Evolutionary conservation across 768 basidiomycete species (phyloP).

Genomic region (Russula emetica): DNA sequence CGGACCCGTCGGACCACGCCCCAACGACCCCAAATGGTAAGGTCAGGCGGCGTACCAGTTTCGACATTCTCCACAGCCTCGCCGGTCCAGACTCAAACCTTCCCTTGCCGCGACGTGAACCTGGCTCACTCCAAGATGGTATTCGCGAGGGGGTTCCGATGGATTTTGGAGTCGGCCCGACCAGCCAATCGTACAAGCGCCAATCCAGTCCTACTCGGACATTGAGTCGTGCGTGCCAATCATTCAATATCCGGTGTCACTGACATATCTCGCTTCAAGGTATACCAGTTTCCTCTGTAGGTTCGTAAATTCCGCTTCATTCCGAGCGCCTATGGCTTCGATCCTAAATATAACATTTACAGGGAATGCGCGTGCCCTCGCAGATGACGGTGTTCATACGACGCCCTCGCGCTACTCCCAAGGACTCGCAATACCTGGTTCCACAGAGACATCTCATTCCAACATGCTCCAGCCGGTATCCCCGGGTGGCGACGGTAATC

Average conservation of each 20-base stretch:
- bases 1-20: constrained; percentile 32
- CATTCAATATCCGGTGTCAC: constrained; percentile 13
- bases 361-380: constrained; percentile 83
- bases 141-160: constrained; percentile 75
- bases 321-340: neutral
- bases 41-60: constrained; percentile 61
- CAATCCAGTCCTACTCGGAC: constrained; percentile 70
- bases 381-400: constrained; percentile 59
- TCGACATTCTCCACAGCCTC: constrained; percentile 62
- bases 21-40: constrained; percentile 34
- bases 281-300: constrained; percentile 39
- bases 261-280: constrained; percentile 40
- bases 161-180: constrained; percentile 43
- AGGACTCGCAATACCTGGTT: constrained; percentile 33
- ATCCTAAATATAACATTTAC: constrained; percentile 24
- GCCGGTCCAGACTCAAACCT: constrained; percentile 74
- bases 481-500: constrained; percentile 37
- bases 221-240: constrained; percentile 62
- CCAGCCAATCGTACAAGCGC: constrained; percentile 46
- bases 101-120: constrained; percentile 61
- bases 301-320: constrained; percentile 24
- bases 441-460: constrained; percentile 36
- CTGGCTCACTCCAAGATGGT: constrained; percentile 42
- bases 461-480: constrained; percentile 28
- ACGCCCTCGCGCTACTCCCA: constrained; percentile 28